phyloP scores from a whole-genome alignment of 2,329 filamentous ascomycete species.

The Aspergillus novoparasiticus region DNA sequence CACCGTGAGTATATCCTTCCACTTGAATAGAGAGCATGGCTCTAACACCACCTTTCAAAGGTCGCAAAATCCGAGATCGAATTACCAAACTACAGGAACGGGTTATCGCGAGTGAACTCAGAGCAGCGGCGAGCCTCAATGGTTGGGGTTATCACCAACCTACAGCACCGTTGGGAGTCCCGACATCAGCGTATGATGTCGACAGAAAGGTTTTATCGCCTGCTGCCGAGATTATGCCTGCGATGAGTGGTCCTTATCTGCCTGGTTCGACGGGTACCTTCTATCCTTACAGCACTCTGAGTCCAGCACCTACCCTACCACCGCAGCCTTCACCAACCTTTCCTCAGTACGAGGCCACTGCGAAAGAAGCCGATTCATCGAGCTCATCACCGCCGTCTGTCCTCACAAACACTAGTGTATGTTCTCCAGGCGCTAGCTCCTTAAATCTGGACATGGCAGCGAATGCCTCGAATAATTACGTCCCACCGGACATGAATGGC shows the following conservation, averaged over 20 bases:
- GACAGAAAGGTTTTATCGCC: constrained; percentile 3
- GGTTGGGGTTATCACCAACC: constrained; percentile 29
- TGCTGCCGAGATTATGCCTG: constrained; percentile 3
- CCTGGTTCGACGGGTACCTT: not conserved
- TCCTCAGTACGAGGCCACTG: not conserved
- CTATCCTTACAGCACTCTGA: not conserved
- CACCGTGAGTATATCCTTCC: constrained; percentile 26
- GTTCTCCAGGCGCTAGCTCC: not conserved
- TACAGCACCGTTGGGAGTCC: constrained; percentile 10
- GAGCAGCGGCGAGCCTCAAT: constrained; percentile 31
- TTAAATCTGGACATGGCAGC: not conserved
- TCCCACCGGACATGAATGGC: not conserved
- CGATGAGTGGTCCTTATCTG: not conserved
- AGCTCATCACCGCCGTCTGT: not conserved
- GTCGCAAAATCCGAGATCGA: constrained; percentile 37
- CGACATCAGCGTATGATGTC: constrained; percentile 10
- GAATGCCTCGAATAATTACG: not conserved
- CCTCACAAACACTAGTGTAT: not conserved
- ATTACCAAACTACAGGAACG: constrained; percentile 40
- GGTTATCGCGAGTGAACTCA: constrained; percentile 37
- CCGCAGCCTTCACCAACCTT: not conserved
- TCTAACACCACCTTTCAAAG: constrained; percentile 15
- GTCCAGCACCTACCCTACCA: not conserved
- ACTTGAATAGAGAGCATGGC: not conserved
- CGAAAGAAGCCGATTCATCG: not conserved